Conservation (phyloP, 768 basidiomycete genomes). For the Amanita pallidorosea region DNA sequence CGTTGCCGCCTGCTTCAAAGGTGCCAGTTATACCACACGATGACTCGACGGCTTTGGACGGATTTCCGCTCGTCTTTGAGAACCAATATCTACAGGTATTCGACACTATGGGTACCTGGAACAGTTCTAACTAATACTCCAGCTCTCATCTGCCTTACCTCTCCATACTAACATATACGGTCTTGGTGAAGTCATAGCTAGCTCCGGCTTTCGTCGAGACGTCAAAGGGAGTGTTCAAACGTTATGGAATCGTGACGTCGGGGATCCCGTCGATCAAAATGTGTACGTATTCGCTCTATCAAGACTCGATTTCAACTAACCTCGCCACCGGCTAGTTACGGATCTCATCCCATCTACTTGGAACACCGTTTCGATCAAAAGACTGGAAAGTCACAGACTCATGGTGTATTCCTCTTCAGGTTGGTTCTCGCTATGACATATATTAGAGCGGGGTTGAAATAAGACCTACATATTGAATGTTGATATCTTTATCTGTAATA, state of each 20-base stretch:
- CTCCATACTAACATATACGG: slow-evolving; percentile 66
- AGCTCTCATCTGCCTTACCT: slow-evolving; percentile 61
- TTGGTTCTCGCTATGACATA: slow-evolving; percentile 13
- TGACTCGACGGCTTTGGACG: slow-evolving; percentile 45
- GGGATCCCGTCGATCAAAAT: slow-evolving; percentile 56
- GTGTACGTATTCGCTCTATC: slow-evolving; percentile 27
- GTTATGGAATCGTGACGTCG: slow-evolving; percentile 53
- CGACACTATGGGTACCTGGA: background rate
- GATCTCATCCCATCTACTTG: slow-evolving; percentile 62
- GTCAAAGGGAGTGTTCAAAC: slow-evolving; percentile 58
- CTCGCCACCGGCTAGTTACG: slow-evolving; percentile 35
- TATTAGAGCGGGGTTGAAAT: background rate
- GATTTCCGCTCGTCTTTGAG: slow-evolving; percentile 67
- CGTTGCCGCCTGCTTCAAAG: slow-evolving; percentile 50
- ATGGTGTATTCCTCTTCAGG: slow-evolving; percentile 72
- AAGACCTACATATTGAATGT: no score
- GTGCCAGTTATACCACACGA: slow-evolving; percentile 42
- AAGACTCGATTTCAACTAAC: background rate
- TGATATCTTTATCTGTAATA: no score
- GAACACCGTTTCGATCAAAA: slow-evolving; percentile 57
- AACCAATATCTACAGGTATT: slow-evolving; percentile 67
- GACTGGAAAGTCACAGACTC: slow-evolving; percentile 44
- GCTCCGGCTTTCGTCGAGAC: slow-evolving; percentile 58
- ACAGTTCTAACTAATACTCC: background rate
- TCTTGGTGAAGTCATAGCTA: slow-evolving; percentile 61